Evolutionary conservation across 805 yeast genomes (phyloP), one percentile per base, ranked within the genome.

Genomic region (Candida arabinofermentans): DNA sequence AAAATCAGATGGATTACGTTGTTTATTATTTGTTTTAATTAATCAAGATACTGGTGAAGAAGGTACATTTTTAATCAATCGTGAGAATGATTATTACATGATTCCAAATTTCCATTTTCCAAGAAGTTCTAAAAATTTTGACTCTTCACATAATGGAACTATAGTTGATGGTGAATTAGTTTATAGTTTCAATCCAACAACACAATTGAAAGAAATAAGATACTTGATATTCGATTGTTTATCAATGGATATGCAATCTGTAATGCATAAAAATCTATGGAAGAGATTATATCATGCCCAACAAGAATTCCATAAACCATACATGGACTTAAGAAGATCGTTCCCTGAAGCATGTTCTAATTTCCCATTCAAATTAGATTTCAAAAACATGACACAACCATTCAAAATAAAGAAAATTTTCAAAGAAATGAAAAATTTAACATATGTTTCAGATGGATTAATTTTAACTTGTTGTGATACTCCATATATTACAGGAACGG

Each of bases 101-200:
- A 76, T 93, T 9, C 89, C 87, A 19, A 79, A 83, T 42, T 79
- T 95, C 50, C 95, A 89, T 61, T 87, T 95, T 60, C 97, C 98
- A 0, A 53, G 70, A 30, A 49, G 60, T 2, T 57, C 54, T 49
- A 65, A 69, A 8, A 72, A 75, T 35, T 72, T 75, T 16, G 68
- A 67, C 40, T 68, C 79, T 1, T 81, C 80, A 49, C 97, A 90
- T 53, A 84, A 83, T 50, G 96, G 96, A 3, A 85, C 96, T 0
- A 67, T 93, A 7, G 74, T 93, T 7, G 99, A 93, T 64, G 99
- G 99, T 3, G 99, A 93, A 65, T 72, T 93, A 39, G 96, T 93
- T 3, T 64, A 80, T 50, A 89, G 86, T 49, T 72, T 66, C 9
- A 75, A 75, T 46, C 78, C 79, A 7, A 54, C 60, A 9, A 75